Evolutionary conservation across 2,329 filamentous ascomycete genomes (phyloP).

Genomic region (Ceratocystis papillata): DNA sequence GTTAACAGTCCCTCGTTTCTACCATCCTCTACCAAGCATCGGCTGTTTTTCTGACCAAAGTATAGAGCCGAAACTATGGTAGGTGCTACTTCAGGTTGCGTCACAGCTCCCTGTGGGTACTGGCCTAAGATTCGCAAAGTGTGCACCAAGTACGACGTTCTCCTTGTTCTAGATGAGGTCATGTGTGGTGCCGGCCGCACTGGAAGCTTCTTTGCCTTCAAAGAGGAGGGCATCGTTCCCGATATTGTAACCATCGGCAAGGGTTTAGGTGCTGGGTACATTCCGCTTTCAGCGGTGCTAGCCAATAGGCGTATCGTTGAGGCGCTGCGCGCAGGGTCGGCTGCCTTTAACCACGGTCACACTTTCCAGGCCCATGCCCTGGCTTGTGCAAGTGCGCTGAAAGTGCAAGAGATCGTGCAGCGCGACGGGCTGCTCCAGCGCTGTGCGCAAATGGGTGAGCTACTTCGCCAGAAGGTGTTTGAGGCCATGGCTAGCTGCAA

Average conservation of each 20-base stretch:
- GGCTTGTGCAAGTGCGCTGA: slow-evolving; percentile 33
- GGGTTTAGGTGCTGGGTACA: slow-evolving; percentile 47
- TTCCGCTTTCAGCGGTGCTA: slow-evolving; percentile 45
- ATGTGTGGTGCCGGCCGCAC: slow-evolving; percentile 59
- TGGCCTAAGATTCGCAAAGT: slow-evolving; percentile 43
- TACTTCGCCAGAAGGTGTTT: slow-evolving; percentile 29
- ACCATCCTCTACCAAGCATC: neutral
- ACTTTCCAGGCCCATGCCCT: slow-evolving; percentile 40
- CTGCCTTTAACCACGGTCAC: slow-evolving; percentile 46
- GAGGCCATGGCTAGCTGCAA: slow-evolving; percentile 28
- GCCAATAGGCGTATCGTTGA: slow-evolving; percentile 42
- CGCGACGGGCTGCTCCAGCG: slow-evolving; percentile 31
- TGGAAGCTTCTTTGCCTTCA: slow-evolving; percentile 52
- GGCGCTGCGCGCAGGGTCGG: slow-evolving; percentile 38
- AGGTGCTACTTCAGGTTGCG: slow-evolving; percentile 32
- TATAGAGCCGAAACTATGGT: slow-evolving; percentile 29
- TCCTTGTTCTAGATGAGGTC: slow-evolving; percentile 50
- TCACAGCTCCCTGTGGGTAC: slow-evolving; percentile 43
- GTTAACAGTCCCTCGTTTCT: neutral
- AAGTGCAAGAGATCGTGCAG: slow-evolving; percentile 34
- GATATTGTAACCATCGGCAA: slow-evolving; percentile 52
- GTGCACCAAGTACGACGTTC: slow-evolving; percentile 44
- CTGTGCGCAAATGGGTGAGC: slow-evolving; percentile 29
- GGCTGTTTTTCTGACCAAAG: slow-evolving; percentile 31
- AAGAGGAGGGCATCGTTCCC: slow-evolving; percentile 42